phyloP scores from a whole-genome alignment of 257 asterid species.

The Jacaranda mimosifolia region DNA sequence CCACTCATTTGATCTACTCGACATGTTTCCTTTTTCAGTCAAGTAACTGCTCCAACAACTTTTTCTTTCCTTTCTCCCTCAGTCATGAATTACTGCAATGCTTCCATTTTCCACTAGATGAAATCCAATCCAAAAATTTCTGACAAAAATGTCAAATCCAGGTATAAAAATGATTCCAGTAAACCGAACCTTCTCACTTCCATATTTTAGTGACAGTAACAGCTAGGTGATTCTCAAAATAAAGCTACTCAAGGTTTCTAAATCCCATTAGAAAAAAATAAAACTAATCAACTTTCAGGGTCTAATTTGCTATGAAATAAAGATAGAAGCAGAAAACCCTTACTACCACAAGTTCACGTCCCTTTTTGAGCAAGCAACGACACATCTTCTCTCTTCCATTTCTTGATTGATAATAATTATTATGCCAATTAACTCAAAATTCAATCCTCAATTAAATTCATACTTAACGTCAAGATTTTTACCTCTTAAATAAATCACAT shows the following conservation, averaged over 20 bases:
- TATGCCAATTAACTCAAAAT: slow-evolving; percentile 9
- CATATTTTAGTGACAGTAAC: too few relatives aligned
- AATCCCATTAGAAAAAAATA: background rate
- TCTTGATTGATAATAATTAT: background rate
- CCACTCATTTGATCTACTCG: slow-evolving; percentile 3
- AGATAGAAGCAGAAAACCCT: background rate
- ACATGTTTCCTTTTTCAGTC: slow-evolving; percentile 1
- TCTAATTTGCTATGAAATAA: slow-evolving; percentile 5
- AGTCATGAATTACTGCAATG: background rate
- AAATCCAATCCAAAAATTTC: background rate
- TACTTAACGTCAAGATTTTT: too few relatives aligned
- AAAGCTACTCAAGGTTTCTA: slow-evolving; percentile 6
- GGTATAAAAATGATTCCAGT: background rate
- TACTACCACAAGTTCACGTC: slow-evolving; percentile 18
- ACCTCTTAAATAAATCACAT: background rate
- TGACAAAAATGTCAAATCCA: slow-evolving; percentile 16
- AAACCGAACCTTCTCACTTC: background rate
- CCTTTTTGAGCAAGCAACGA: slow-evolving; percentile 16
- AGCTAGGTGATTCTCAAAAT: background rate
- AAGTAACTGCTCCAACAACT: background rate
- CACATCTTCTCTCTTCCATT: slow-evolving; percentile 17
- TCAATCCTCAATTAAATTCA: background rate
- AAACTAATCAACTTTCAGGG: background rate
- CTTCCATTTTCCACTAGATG: background rate
- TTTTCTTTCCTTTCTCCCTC: background rate